Base-by-base conservation (phyloP, 2,329 filamentous ascomycete genomes). In the Periglandula ipomoeae region DNA sequence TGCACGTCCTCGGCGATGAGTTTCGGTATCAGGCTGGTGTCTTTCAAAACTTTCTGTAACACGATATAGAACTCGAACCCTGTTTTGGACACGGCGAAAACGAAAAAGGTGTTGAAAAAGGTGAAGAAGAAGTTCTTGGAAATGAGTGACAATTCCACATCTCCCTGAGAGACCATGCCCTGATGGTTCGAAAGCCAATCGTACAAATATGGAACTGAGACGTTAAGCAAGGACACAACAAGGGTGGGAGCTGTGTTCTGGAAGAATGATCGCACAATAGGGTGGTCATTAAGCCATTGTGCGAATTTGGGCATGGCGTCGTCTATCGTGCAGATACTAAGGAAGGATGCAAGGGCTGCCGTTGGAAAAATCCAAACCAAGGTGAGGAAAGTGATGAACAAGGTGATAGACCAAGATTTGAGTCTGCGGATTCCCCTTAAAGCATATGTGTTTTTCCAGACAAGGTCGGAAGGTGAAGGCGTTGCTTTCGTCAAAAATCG, bases 71-170 rank as follows among this genome's bases (percentile, higher is more conserved):
- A 87, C 47, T 84, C 81, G 35, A 85, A 81, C 68, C 87, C 88
- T 4, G 89, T 89, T 47, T 86, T 87, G 41, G 95, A 87, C 23
- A 93, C 78, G 1, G 91, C 94, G 64, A 97, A 96, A 40, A 97
- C 81, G 45, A 97, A 79, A 68, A 98, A 98, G 50, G 97, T 88
- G 68, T 98, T 98, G 79, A 98, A 97, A 68, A 98, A 98, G 9
- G 87, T 90, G 64, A 98, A 98, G 75, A 97, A 95, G 70, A 97
- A 98, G 67, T 97, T 98, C 71, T 98, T 98, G 47, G 89, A 95
- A 55, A 98, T 91, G 40, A 94, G 76, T 0, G 93, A 97, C 6
- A 98, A 75, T 65, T 97, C 93, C 20, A 98, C 84, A 53, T 98
- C 93, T 40, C 89, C 89, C 58, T 89, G 87, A 0, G 93, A 97